A percentile compares a stretch with the other conserved stretches of the same genome.
These are phyloP conservation scores for Eruca vesicaria DNA, from an alignment of 441 rosid genomes.

Conservation along the genomic window DNA sequence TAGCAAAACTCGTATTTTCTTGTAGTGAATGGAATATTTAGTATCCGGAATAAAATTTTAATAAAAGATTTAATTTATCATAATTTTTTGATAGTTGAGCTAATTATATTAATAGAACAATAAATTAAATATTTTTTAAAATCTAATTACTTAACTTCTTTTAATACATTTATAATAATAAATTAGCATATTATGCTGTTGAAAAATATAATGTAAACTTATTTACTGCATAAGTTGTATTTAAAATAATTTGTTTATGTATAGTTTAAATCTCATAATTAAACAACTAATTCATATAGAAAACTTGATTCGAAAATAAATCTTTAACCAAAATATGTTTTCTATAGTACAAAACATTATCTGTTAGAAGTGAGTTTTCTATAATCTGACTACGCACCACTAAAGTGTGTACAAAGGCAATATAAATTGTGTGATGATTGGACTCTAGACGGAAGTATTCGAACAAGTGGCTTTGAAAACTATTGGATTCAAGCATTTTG, in stretches of 20 bases:
- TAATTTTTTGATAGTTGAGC: not conserved
- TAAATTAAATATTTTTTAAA: not conserved
- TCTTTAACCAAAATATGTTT: not conserved
- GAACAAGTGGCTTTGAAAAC: not conserved
- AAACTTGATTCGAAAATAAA: not conserved
- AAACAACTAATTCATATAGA: not conserved
- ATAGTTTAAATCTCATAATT: not conserved
- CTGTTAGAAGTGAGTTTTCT: not conserved
- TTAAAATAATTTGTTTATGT: too few relatives aligned
- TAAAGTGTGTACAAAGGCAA: too few relatives aligned
- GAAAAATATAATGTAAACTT: not conserved
- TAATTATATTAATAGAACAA: not conserved
- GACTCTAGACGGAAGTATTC: not conserved
- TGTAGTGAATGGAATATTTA: too few relatives aligned
- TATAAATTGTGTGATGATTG: not conserved
- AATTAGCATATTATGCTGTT: not conserved
- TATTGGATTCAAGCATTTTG: not conserved
- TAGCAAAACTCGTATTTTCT: too few relatives aligned
- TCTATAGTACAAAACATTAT: not conserved
- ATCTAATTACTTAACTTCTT: not conserved
- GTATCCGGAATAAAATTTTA: not conserved
- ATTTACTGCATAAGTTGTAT: not conserved
- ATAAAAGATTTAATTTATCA: not conserved
- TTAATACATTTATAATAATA: not conserved
- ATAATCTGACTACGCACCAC: too few relatives aligned